Evolutionary conservation across 768 basidiomycete species (phyloP).

Genomic region (Psilocybe cubensis): DNA sequence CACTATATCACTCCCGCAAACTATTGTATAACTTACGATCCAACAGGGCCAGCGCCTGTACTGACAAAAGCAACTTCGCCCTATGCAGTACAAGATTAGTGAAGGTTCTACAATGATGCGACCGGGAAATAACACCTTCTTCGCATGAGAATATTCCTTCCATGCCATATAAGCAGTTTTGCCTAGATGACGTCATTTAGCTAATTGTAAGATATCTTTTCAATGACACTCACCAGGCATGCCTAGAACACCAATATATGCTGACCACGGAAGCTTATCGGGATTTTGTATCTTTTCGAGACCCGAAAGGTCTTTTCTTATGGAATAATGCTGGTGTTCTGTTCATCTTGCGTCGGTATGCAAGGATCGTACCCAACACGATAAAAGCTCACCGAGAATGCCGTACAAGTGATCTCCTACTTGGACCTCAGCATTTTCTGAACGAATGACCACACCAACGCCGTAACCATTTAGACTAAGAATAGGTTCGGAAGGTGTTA

Average conservation of each 20-base stretch:
- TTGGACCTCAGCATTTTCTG: conserved; percentile 35
- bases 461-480: conserved; percentile 36
- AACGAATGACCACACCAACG: conserved; percentile 49
- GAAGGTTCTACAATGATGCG: not conserved
- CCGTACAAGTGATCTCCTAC: conserved; percentile 47
- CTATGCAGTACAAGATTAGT: conserved; percentile 16
- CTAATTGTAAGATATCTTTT: not conserved
- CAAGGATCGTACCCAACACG: not conserved
- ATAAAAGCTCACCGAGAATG: conserved; percentile 22
- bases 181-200: conserved; percentile 26
- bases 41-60: conserved; percentile 57
- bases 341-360: not conserved
- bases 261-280: conserved; percentile 49
- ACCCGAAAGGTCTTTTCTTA: conserved; percentile 25
- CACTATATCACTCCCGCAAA: not conserved
- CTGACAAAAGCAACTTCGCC: conserved; percentile 47
- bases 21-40: conserved; percentile 47
- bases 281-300: conserved; percentile 41
- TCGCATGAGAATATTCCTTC: conserved; percentile 42
- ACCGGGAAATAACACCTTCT: conserved; percentile 28
- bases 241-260: conserved; percentile 54
- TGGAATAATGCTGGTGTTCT: conserved; percentile 46
- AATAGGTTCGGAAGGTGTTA: not conserved
- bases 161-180: conserved; percentile 43
- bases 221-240: conserved; percentile 48